Evolutionary conservation across 768 basidiomycete species (phyloP).

Genomic region (Termitomyces sp.): DNA sequence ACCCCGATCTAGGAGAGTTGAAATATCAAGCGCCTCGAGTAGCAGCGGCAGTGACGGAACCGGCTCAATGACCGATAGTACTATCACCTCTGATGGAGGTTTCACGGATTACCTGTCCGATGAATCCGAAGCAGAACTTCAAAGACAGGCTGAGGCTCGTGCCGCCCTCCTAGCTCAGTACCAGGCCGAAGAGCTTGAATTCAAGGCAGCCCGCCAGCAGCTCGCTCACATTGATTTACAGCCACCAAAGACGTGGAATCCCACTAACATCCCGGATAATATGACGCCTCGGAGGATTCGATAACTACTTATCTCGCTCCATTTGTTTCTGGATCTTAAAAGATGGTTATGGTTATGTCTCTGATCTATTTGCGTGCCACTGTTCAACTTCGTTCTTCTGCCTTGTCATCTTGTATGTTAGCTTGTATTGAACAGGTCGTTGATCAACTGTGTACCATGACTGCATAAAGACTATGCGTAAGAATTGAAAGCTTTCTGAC

Average conservation of each 20-base stretch:
- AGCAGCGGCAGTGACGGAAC: conserved; percentile 60
- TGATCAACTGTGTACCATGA: conserved; percentile 4
- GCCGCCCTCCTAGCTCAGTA: conserved; percentile 77
- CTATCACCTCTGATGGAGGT: conserved; percentile 79
- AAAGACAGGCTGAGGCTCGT: conserved; percentile 78
- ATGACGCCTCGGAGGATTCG: conserved; percentile 16
- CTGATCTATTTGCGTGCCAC: conserved; percentile 2
- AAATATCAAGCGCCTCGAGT: conserved; percentile 45
- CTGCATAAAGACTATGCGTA: conserved; percentile 1
- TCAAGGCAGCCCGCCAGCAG: conserved; percentile 75
- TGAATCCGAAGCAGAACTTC: conserved; percentile 86
- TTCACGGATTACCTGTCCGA: conserved; percentile 92
- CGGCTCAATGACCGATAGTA: conserved; percentile 65
- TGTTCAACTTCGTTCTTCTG: conserved; percentile 10
- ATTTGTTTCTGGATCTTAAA: background rate
- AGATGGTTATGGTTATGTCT: background rate
- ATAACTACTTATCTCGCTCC: background rate
- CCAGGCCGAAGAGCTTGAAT: conserved; percentile 76
- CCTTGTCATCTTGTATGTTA: conserved; percentile 1
- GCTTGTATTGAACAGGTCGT: conserved; percentile 10
- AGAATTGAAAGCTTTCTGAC: background rate
- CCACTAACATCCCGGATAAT: conserved; percentile 38
- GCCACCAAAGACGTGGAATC: conserved; percentile 74
- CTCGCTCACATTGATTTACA: conserved; percentile 69
- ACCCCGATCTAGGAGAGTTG: conserved; percentile 29